These are phyloP conservation scores for Apiotrichum veenhuisii DNA, from an alignment of 1,284 basidiomycete species.

Conservation along the genomic window DNA sequence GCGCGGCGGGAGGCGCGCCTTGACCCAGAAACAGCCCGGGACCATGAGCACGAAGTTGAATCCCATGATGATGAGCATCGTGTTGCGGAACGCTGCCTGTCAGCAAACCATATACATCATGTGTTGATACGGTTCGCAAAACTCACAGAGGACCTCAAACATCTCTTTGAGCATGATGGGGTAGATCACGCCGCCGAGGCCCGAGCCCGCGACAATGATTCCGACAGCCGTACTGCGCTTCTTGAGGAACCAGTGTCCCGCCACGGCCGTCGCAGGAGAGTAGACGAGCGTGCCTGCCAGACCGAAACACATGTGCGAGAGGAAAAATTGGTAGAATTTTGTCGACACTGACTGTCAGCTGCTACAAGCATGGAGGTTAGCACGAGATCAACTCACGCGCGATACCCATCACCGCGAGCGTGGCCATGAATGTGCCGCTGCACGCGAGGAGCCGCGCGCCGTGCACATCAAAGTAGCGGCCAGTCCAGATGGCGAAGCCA, in stretches of 20 bases:
- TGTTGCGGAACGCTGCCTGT: conserved; percentile 17
- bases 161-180: conserved; percentile 41
- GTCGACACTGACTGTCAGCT: conserved; percentile 31
- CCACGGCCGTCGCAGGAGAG: conserved; percentile 41
- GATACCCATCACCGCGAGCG: background rate
- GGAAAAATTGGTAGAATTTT: conserved; percentile 45
- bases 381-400: background rate
- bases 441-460: conserved; percentile 13
- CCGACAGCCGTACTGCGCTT: conserved; percentile 41
- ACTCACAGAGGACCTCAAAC: conserved; percentile 31
- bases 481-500: conserved; percentile 18
- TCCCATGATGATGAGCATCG: conserved; percentile 25
- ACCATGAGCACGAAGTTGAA: conserved; percentile 22
- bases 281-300: conserved; percentile 37
- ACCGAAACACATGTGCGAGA: conserved; percentile 39
- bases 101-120: background rate
- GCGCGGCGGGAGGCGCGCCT: conserved; percentile 25
- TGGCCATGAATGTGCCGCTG: background rate
- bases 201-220: conserved; percentile 41
- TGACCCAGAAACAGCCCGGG: conserved; percentile 23
- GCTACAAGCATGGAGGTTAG: too few relatives aligned
- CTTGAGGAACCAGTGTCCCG: conserved; percentile 45
- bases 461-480: conserved; percentile 28
- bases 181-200: conserved; percentile 44
- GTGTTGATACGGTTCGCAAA: too few relatives aligned